These are phyloP conservation scores for Kluyveromyces nonfermentans DNA, from an alignment of 805 yeast genomes.

Conservation along the genomic window DNA sequence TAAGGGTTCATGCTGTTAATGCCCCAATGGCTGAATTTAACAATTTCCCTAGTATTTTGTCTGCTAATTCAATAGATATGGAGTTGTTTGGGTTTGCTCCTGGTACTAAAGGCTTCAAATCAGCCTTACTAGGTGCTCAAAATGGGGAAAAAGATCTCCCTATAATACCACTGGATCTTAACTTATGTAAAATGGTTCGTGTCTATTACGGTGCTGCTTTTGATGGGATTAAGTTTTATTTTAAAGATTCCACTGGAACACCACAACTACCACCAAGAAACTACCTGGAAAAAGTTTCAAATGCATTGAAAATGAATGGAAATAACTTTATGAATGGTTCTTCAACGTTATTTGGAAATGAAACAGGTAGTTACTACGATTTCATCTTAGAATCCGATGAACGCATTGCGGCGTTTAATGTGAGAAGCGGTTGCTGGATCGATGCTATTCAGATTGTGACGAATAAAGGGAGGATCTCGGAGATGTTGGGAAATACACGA, in stretches of 20 bases:
- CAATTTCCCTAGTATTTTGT: conserved; percentile 32
- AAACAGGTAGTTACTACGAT: conserved; percentile 44
- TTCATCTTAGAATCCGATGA: conserved; percentile 52
- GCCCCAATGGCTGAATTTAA: conserved; percentile 48
- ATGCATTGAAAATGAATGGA: conserved; percentile 17
- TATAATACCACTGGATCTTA: conserved; percentile 20
- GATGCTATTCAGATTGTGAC: conserved; percentile 78
- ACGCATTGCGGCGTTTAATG: conserved; percentile 44
- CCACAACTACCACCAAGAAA: conserved; percentile 43
- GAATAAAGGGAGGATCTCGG: conserved; percentile 41
- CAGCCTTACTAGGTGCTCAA: conserved; percentile 19
- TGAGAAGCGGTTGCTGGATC: conserved; percentile 80
- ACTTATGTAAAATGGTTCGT: conserved; percentile 41
- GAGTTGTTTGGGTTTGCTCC: conserved; percentile 20
- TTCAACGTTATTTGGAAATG: conserved; percentile 40
- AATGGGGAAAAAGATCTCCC: conserved; percentile 24
- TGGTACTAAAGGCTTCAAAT: conserved; percentile 20
- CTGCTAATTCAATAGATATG: conserved; percentile 17
- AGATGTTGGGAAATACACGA: conserved; percentile 53
- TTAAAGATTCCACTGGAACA: conserved; percentile 11
- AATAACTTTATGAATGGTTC: conserved; percentile 7
- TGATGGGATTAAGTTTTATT: conserved; percentile 64
- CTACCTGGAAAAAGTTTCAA: conserved; percentile 28
- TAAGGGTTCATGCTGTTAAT: conserved; percentile 51
- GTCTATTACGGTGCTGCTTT: conserved; percentile 69